Base-by-base conservation (phyloP, 306 rosid genomes). In the Prunus fruticosa region DNA sequence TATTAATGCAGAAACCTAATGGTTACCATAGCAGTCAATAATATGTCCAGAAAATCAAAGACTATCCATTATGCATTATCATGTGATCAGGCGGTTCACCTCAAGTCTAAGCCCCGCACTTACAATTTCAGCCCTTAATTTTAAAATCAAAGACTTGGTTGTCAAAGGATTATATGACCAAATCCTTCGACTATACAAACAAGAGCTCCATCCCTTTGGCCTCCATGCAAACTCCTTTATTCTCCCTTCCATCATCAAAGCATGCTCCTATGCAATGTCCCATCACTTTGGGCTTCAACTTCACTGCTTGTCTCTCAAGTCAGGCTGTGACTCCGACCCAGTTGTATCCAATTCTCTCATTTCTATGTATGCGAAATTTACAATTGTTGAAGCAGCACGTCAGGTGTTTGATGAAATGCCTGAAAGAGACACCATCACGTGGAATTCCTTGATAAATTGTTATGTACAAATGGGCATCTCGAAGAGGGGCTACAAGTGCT, bases 401-500 rank as follows among this genome's bases (percentile, higher is more conserved):
- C 65, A 74, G 19, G 70, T 87, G 93, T 91, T 91, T n/a, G 96
- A 91, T 27, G 77, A 76, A 80, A 88, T 85, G 90, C 83, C 76
- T 67, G 30, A 76, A 0, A 84, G 87, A 84, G 91, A 91, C 83
- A 34, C 69, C 73, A 46, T 87, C 82, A 56, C 91, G 4, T 91
- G 96, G 93, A 88, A 84, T 66, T 78, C 96, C 67, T 77, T 88
- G 79, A 77, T 91, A 13, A 87, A 91, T 78, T 87, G 89, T 80
- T 87, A 80, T 81, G 53, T 89, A 71, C 91, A 87, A 72, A 91
- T 76, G 91, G 87, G 76, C 67, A 64, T 62, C 72, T 80, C 23
- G 9, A 8, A 25, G 43, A 85, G 62, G 93, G 88, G 72, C 51
- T 87, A 20, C 27, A 82, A 79, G 53, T 18, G 79, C 79, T 88